Base-by-base conservation (phyloP, 106 monocot genomes). In the Dendrobium catenatum region DNA sequence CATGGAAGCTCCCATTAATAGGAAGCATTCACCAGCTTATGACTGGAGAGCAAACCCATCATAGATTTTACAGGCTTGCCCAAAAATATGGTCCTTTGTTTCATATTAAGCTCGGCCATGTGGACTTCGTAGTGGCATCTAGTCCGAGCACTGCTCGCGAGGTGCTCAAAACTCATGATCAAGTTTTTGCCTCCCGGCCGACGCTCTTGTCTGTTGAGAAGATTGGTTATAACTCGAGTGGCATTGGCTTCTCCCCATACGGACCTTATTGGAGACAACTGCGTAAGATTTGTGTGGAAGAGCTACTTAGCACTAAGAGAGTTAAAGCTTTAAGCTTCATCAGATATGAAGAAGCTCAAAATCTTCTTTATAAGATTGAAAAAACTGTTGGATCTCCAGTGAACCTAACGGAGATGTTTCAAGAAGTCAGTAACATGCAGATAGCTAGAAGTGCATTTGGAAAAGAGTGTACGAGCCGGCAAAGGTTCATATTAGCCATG, bases 231-330 rank as follows among this genome's bases (percentile, higher is more conserved):
- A 64, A 64, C 37, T 37, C 37, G 37, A 37, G 37, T 1, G 37
- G 37, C 37, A 37, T 37, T 37, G 37, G 37, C 37, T 82, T 81
- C 42, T 19, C 74, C 31, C 75, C 81, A 18, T 75, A 81, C 75
- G 81, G 81, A 0, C 1, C 17, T 3, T 64, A 79, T 54, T 64
- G 61, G 79, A 5, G 17, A 10, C 79, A 79, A 54, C 79, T 79
- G 26, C 58, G 64, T 6, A 59, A 43, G 61, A 42, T 79, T 4
- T 43, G 59, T 54, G 5, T 43, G 9, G 6, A 1, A 0, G 79
- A 79, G 26, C n/a, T 79, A 3, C 79, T 79, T 55, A 79, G 42
- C 79, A 42, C n/a, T 41, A 8, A 22, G 2, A 40, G 64, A 9
- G 79, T 79, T 41, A 42, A 43, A 64, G 20, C 61, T 29, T 79